Base-by-base conservation (phyloP, 2,329 filamentous ascomycete genomes). In the Escovopsis sp. region DNA sequence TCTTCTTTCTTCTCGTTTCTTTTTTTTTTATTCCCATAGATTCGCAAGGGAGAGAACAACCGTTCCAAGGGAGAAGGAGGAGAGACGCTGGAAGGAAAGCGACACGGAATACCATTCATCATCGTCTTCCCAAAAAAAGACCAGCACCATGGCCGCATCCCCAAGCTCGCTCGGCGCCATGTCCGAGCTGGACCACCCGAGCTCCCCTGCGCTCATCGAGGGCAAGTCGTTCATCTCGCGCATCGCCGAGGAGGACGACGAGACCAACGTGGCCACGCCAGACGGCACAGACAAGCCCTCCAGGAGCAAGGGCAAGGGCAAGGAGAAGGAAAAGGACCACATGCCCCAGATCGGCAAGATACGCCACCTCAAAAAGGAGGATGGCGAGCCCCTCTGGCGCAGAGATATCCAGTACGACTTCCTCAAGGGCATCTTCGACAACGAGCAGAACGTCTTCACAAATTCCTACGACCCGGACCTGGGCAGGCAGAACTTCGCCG, bases 371-470 rank as follows among this genome's bases (percentile, higher is more conserved):
- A 93, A 93, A 63, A 91, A 91, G 60, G 84, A 88, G 47, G 85
- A 93, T 55, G 85, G 85, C 54, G 83, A 88, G 50, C 85, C 85
- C 38, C 70, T 93, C 4, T 93, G 85, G 85, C 72, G 85, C 52
- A 79, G 78, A 57, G 85, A 93, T 60, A 93, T 93, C 45, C 85
- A 93, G 60, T 88, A 81, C 61, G 85, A 91, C 60, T 91, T 93
- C 53, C 70, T 93, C 50, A 77, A 76, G 51, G 73, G 78, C 39
- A 79, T 93, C 48, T 91, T 93, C 57, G 80, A 88, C 55, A 74
- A 91, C 55, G 71, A 81, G 2, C 58, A 67, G 40, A 67, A 66
- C 48, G 87, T 87, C 56, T 98, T 98, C 60, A 94, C 86, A 56
- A 94, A 94, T 58, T 83, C 84, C 59, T 94, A 89, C 60, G 87